Base-by-base conservation (phyloP, 495 filamentous ascomycete species). In the Podospora tetraspora region DNA sequence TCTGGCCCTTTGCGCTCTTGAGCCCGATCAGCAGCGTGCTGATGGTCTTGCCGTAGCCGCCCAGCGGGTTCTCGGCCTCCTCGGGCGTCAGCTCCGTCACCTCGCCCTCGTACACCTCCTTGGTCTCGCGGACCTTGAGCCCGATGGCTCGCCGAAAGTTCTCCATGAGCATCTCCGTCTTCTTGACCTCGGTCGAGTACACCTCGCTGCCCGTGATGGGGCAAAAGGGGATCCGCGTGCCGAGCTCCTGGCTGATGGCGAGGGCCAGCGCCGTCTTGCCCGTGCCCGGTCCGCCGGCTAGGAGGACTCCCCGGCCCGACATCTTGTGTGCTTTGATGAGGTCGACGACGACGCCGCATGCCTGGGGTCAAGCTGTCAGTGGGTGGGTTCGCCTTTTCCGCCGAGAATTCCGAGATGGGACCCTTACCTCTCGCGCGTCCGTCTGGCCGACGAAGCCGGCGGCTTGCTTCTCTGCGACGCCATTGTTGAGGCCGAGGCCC, bases 111-210 rank as follows among this genome's bases (percentile, higher is more conserved):
- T 96, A 96, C 70, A 97, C 94, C 79, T 99, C 95, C 79, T 97
- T 99, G 37, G 93, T 96, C 85, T 99, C 95, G 71, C 94, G 92
- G 59, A 99, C 93, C 72, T 94, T 91, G 58, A 97, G 82, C 83
- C 95, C 95, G 75, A 98, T 99, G 58, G 95, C 94, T 76, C 94
- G 83, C 77, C 95, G 87, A 79, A 99, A 99, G 78, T 97, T 97
- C 84, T 99, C 95, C 92, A 97, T 97, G 75, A 99, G 82, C 52
- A 95, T 91, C 79, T 99, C 95, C 22, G 95, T 98, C 87, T 99
- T 99, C 87, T 97, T 97, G 67, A 99, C 92, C 79, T 99, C 95
- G 56, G 94, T 90, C 59, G 91, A 94, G 82, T 97, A 99, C 71
- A 99, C 89, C 75, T 99, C 95, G 80, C 93, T 97, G 68, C 93